Conservation (phyloP, 2,329 filamentous ascomycete species). For the Verticillium longisporum region DNA sequence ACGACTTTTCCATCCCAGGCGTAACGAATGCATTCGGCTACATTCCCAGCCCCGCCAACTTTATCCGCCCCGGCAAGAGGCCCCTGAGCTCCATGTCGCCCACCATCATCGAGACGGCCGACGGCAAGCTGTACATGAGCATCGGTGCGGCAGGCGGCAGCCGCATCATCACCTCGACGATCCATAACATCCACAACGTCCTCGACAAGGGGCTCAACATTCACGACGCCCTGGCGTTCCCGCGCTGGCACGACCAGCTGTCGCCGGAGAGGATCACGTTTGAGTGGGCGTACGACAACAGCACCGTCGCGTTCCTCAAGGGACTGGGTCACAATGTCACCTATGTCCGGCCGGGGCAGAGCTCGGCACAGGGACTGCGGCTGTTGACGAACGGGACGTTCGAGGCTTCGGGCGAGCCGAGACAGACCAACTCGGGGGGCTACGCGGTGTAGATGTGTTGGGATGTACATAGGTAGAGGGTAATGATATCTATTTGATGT, state of each 20-base stretch:
- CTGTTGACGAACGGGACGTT: slow-evolving; percentile 59
- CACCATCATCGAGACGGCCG: slow-evolving; percentile 65
- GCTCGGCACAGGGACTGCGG: slow-evolving; percentile 67
- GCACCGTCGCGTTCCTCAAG: slow-evolving; percentile 59
- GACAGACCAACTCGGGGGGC: slow-evolving; percentile 68
- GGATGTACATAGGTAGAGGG: not conserved
- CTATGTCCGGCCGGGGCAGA: slow-evolving; percentile 59
- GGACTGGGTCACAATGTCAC: slow-evolving; percentile 67
- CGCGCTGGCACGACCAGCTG: slow-evolving; percentile 78
- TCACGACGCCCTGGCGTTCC: slow-evolving; percentile 56
- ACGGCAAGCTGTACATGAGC: slow-evolving; percentile 63
- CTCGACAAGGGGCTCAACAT: slow-evolving; percentile 60
- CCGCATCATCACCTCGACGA: slow-evolving; percentile 74
- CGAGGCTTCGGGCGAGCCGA: slow-evolving; percentile 77
- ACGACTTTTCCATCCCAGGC: slow-evolving; percentile 73
- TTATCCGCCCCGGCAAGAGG: slow-evolving; percentile 67
- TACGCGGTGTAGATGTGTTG: slow-evolving; percentile 33
- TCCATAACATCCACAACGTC: slow-evolving; percentile 71
- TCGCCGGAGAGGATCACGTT: slow-evolving; percentile 62
- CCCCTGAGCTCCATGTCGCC: slow-evolving; percentile 74
- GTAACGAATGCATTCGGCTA: slow-evolving; percentile 70
- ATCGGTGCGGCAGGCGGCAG: slow-evolving; percentile 77
- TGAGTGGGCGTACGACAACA: slow-evolving; percentile 67
- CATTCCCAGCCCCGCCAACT: slow-evolving; percentile 68
- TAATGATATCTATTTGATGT: not conserved